These are phyloP conservation scores for Didymella pinodella DNA, from an alignment of 2,329 filamentous ascomycete species.

Conservation along the genomic window DNA sequence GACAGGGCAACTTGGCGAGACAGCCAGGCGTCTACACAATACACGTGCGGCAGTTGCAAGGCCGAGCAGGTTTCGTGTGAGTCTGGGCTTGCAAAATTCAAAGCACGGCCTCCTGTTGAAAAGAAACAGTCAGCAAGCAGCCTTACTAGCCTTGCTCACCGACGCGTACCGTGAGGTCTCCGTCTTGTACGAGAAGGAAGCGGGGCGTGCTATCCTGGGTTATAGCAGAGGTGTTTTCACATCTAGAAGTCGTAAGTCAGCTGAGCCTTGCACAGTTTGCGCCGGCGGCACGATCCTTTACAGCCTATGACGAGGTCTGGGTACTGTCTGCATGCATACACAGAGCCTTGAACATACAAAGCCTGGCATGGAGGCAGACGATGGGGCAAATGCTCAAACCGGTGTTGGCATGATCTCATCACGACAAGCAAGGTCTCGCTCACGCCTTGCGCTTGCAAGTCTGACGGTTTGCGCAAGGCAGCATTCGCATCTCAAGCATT, in stretches of 20 bases:
- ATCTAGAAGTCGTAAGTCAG: not conserved
- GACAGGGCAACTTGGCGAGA: constrained; percentile 9
- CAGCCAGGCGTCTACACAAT: not conserved
- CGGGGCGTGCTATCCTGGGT: constrained; percentile 9
- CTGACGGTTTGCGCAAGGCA: constrained; percentile 7
- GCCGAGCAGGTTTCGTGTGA: constrained; percentile 1
- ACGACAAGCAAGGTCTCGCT: constrained; percentile 2
- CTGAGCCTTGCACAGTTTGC: constrained; percentile 12
- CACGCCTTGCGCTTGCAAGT: constrained; percentile 14
- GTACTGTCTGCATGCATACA: constrained; percentile 4
- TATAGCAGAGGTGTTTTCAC: not conserved
- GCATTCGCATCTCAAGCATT: not conserved
- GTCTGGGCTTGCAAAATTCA: constrained; percentile 1
- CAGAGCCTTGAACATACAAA: constrained; percentile 2
- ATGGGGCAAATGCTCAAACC: not conserved
- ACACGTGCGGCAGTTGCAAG: not conserved
- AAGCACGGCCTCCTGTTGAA: not conserved
- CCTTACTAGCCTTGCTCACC: constrained; percentile 9
- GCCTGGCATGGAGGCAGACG: not conserved
- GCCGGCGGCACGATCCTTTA: constrained; percentile 2
- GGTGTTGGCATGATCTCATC: constrained; percentile 3
- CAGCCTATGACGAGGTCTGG: not conserved
- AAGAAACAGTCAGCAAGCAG: constrained; percentile 6
- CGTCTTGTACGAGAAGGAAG: constrained; percentile 3
- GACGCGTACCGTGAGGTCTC: not conserved